These are phyloP conservation scores for Rutstroemia sp. DNA, from an alignment of 2,329 filamentous ascomycete genomes.

Conservation along the genomic window DNA sequence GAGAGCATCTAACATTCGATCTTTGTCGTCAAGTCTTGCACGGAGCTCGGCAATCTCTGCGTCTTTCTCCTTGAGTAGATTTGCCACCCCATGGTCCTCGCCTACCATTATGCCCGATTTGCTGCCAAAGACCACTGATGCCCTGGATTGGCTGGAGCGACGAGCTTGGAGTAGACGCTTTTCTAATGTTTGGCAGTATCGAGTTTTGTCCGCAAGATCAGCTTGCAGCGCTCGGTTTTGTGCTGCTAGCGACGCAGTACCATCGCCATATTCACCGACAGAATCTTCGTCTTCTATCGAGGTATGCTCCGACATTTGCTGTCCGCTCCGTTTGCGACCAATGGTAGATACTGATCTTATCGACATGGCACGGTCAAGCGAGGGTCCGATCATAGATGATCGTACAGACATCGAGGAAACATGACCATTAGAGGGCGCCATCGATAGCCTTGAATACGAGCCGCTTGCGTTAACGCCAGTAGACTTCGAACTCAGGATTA, in stretches of 20 bases:
- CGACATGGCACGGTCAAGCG: constrained; percentile 59
- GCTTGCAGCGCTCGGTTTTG: constrained; percentile 88
- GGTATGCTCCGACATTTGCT: constrained; percentile 22
- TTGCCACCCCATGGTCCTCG: constrained; percentile 69
- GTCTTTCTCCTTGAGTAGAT: constrained; percentile 79
- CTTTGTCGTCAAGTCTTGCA: constrained; percentile 85
- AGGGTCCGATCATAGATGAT: constrained; percentile 60
- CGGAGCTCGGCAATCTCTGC: constrained; percentile 87
- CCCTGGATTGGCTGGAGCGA: constrained; percentile 79
- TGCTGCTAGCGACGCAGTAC: constrained; percentile 70
- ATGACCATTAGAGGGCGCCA: constrained; percentile 32
- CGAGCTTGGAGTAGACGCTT: constrained; percentile 86
- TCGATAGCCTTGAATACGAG: constrained; percentile 59
- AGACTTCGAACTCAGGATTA: constrained; percentile 94
- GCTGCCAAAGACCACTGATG: constrained; percentile 63
- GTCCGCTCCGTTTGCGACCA: constrained; percentile 19
- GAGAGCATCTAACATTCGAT: constrained; percentile 83
- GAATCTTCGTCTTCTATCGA: constrained; percentile 56
- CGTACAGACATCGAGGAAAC: constrained; percentile 49
- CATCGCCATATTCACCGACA: constrained; percentile 77
- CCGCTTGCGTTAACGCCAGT: constrained; percentile 81
- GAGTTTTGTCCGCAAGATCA: constrained; percentile 94
- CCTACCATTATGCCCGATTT: constrained; percentile 62
- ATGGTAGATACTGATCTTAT: constrained; percentile 46
- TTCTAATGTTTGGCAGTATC: constrained; percentile 91